Percentiles rank a stretch among this genome's conserved stretches.
Evolutionary conservation across 2,329 filamentous ascomycete species (phyloP).

Genomic region (Fusarium brachygibbosum): DNA sequence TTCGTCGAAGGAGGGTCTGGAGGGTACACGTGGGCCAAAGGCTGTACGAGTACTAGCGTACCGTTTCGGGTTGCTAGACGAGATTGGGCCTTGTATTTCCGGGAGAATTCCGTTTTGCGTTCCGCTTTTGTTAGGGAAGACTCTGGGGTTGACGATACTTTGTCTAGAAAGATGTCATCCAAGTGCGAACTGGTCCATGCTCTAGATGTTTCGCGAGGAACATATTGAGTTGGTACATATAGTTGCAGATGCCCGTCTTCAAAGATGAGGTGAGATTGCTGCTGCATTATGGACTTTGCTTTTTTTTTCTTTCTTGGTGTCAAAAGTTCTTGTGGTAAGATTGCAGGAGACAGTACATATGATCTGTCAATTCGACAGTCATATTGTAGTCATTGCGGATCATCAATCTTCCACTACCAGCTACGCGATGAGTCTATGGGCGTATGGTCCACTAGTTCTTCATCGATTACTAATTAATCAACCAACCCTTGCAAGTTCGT

Average conservation of each 20-base stretch:
- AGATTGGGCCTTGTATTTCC: not conserved
- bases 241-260: not conserved
- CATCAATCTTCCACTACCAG: not conserved
- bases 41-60: not conserved
- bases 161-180: slow-evolving; percentile 4
- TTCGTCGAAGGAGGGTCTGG: not conserved
- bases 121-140: not conserved
- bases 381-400: not conserved
- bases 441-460: too few species aligned
- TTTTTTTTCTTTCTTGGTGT: not conserved
- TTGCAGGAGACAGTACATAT: not conserved
- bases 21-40: not conserved
- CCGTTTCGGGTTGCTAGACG: slow-evolving; percentile 6
- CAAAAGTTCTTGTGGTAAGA: slow-evolving; percentile 3
- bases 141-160: not conserved
- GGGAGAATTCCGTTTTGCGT: not conserved
- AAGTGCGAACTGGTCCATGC: slow-evolving; percentile 18
- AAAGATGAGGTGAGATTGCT: slow-evolving; percentile 10
- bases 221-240: not conserved
- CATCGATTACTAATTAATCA: not conserved
- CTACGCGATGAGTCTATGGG: too few species aligned
- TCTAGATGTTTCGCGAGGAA: not conserved
- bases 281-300: not conserved
- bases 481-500: not conserved
- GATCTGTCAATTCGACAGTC: slow-evolving; percentile 3